Conservation (phyloP, 345 rosid species). For the Melaleuca alternifolia region DNA sequence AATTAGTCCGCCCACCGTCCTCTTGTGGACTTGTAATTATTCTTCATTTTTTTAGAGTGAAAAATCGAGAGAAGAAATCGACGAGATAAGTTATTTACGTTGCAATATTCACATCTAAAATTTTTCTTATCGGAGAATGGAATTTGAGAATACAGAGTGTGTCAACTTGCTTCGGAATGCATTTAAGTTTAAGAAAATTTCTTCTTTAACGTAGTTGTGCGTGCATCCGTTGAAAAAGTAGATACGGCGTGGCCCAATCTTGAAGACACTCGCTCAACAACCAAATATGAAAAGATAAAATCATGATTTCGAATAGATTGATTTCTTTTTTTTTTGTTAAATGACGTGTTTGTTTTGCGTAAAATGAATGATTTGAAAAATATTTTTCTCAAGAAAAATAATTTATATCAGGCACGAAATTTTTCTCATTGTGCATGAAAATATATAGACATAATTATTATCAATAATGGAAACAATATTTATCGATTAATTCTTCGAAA, state of each 20-base stretch:
- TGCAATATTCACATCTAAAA: not conserved
- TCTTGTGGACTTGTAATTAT: not conserved
- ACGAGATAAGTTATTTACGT: not conserved
- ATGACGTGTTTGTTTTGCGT: rapidly evolving
- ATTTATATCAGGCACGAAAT: rapidly evolving
- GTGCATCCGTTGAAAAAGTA: not conserved
- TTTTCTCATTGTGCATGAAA: not conserved
- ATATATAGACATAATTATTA: not conserved
- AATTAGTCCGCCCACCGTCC: not conserved
- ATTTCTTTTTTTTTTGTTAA: not conserved
- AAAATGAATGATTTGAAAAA: not conserved
- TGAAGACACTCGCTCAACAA: not conserved
- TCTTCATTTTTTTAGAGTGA: not conserved
- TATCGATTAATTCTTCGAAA: not conserved
- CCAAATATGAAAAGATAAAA: not conserved
- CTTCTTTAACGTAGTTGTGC: not conserved
- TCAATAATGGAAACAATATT: not conserved
- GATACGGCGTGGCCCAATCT: not conserved
- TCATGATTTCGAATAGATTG: not conserved
- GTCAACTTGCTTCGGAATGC: not conserved
- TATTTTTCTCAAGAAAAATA: not conserved
- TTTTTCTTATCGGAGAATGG: not conserved
- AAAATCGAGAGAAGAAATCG: not conserved
- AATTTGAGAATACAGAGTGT: not conserved
- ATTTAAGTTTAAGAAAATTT: not conserved